These are phyloP conservation scores for Rutstroemia sp. DNA, from an alignment of 2,329 filamentous ascomycete species.

Conservation along the genomic window DNA sequence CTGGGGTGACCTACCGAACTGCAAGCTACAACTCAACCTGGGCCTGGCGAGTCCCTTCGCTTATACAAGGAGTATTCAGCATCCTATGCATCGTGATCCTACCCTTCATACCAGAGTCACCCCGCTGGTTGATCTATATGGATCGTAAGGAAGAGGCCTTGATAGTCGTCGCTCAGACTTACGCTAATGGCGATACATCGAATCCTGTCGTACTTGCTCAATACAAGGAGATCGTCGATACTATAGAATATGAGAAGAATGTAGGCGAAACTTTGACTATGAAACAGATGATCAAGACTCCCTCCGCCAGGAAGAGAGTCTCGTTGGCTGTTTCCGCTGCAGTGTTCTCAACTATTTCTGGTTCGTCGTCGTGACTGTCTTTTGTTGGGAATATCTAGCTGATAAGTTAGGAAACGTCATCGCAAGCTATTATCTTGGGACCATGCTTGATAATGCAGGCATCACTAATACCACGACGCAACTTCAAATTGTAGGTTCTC, in stretches of 20 bases:
- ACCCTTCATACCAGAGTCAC: slow-evolving; percentile 40
- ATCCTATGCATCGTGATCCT: slow-evolving; percentile 14
- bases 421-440: slow-evolving; percentile 31
- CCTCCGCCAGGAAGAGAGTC: slow-evolving; percentile 44
- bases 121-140: slow-evolving; percentile 50
- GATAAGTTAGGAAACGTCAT: slow-evolving; percentile 37
- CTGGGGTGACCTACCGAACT: slow-evolving; percentile 31
- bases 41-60: slow-evolving; percentile 31
- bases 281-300: slow-evolving; percentile 37
- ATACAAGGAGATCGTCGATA: slow-evolving; percentile 36
- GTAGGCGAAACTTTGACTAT: slow-evolving; percentile 31
- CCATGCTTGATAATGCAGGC: slow-evolving; percentile 30
- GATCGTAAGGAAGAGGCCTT: slow-evolving; percentile 38
- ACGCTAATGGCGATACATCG: slow-evolving; percentile 44
- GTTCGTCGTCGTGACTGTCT: not conserved
- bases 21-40: slow-evolving; percentile 29
- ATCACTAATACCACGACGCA: slow-evolving; percentile 31
- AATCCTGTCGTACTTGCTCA: slow-evolving; percentile 37
- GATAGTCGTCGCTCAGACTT: slow-evolving; percentile 40
- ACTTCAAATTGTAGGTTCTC: slow-evolving; percentile 15
- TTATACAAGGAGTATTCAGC: slow-evolving; percentile 24
- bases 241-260: slow-evolving; percentile 38
- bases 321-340: slow-evolving; percentile 37
- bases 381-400: not conserved
- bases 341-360: slow-evolving; percentile 43